Conservation (phyloP, 768 basidiomycete species). For the Panaeolus cyanescens region DNA sequence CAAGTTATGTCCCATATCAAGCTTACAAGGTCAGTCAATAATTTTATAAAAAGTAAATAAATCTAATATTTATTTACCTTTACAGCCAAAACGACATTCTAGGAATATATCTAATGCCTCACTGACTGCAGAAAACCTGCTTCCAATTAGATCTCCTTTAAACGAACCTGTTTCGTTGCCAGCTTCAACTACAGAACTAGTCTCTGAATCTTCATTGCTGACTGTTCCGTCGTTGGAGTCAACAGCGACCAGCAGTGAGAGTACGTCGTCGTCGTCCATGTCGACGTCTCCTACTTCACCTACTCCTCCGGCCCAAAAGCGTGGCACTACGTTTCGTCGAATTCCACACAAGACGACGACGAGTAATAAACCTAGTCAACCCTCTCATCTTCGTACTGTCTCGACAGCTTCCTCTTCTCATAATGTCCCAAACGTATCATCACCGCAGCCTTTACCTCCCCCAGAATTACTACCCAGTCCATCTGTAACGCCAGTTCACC, state of each 20-base stretch:
- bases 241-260: background rate
- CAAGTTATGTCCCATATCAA: slow-evolving; percentile 46
- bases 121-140: too few species aligned
- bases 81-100: slow-evolving; percentile 51
- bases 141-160: too few species aligned
- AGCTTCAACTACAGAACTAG: background rate
- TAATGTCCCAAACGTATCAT: background rate
- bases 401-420: background rate
- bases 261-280: background rate
- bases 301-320: background rate
- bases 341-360: background rate
- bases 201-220: background rate
- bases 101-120: slow-evolving; percentile 31
- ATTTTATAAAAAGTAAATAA: slow-evolving; percentile 6
- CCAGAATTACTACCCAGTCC: background rate
- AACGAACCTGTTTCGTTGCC: background rate
- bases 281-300: background rate
- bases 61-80: slow-evolving; percentile 9
- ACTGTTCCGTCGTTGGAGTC: background rate
- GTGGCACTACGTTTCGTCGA: background rate
- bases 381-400: background rate
- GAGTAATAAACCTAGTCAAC: background rate
- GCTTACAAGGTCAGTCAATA: slow-evolving; percentile 45
- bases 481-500: background rate
- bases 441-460: background rate